Evolutionary conservation across 2,329 filamentous ascomycete genomes (phyloP).

Genomic region (Xylariales sp.): DNA sequence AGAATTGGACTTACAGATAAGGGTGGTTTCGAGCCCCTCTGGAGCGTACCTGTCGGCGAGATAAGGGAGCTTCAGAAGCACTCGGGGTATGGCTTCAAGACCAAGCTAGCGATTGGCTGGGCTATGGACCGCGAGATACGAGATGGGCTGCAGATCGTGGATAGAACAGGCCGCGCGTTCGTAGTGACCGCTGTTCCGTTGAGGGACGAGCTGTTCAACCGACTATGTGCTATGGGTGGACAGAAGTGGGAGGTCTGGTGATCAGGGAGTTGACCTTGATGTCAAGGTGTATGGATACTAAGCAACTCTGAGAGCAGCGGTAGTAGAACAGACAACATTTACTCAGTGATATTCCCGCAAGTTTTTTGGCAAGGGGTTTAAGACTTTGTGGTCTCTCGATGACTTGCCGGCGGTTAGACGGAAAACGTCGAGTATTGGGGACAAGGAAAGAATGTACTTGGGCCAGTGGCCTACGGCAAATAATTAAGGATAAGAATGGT

Average conservation of each 20-base stretch:
- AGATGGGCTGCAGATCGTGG: constrained; percentile 5
- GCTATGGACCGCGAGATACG: neutral
- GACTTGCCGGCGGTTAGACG: too few species aligned
- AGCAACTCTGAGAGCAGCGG: too few species aligned
- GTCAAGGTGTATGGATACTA: too few species aligned
- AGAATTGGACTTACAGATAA: neutral
- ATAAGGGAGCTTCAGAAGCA: constrained; percentile 4
- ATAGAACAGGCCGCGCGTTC: neutral
- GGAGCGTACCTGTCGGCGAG: constrained; percentile 1
- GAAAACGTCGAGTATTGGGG: too few species aligned
- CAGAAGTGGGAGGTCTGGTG: constrained; percentile 52
- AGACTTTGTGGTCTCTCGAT: too few species aligned
- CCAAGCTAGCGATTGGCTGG: constrained; percentile 4
- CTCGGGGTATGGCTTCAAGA: constrained; percentile 4
- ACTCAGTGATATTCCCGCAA: too few species aligned
- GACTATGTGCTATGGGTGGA: constrained; percentile 67
- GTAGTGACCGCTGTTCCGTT: neutral
- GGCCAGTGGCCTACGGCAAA: too few species aligned
- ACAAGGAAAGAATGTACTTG: too few species aligned
- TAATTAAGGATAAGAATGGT: too few species aligned
- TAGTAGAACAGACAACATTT: too few species aligned
- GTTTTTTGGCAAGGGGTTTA: too few species aligned
- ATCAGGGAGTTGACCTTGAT: too few species aligned
- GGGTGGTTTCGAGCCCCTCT: neutral
- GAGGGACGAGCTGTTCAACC: constrained; percentile 73